Evolutionary conservation across 2,329 filamentous ascomycete species (phyloP), one percentile per base, ranked within the genome.

Genomic region (Alternaria ethzedia): DNA sequence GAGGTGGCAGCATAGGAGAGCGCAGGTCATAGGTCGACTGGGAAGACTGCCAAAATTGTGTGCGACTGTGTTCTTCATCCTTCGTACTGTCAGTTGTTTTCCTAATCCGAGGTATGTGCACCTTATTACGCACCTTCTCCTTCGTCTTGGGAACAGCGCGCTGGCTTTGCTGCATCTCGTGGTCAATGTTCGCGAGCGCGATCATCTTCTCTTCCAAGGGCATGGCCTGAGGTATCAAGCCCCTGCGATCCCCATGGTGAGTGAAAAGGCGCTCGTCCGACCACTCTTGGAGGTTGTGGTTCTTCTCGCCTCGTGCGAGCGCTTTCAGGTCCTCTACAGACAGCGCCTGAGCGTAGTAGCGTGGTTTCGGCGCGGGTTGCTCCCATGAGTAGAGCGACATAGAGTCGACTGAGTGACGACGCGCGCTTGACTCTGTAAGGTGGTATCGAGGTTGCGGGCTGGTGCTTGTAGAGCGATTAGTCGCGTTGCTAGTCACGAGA

Each of bases 281-380:
- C 69, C 68, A 75, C 10, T 64, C 15, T 45, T 63, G 64, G 4
- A 69, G 62, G 46, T 73, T 74, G 54, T 74, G 69, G 30, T 71
- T 68, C 28, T 64, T 15, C 13, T 70, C 64, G 12, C 70, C 74
- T 2, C 9, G 13, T 5, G 54, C 45, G n/a, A 78, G 62, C 5
- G 70, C 64, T 11, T 47, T 17, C 30, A 57, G 64, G 21, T 75
- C 75, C 6, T 63, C 63, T 4, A 54, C 20, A 0, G 69, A 65
- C 2, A 77, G 67, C 2, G 69, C 61, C 21, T 63, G 54, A 13
- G 49, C 49, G 50, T 78, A 77, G 62, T 75, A 77, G 28, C 72
- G 71, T 2, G 45, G 23, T 8, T 62, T 56, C n/a, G 49, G 36
- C 59, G 8, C 41, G 26, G 59, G 59, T n/a, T 52, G 26, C 13